Base-by-base conservation (phyloP, 108 stramenopile species). In the Pseudonitzschia pungens region DNA sequence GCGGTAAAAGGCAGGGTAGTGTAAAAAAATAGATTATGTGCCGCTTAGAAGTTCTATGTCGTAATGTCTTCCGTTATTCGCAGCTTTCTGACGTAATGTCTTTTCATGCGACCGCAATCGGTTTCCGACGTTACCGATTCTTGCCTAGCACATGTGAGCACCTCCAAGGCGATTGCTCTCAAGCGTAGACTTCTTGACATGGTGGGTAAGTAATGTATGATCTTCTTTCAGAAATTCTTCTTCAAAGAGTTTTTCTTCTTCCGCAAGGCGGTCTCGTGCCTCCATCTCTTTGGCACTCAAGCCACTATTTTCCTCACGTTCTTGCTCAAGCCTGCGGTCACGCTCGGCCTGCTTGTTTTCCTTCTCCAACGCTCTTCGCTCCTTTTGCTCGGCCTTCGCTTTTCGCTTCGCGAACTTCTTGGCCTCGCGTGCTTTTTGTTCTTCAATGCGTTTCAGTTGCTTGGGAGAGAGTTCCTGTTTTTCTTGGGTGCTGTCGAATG, bases 131-230 rank as follows among this genome's bases (percentile, higher is more conserved):
- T 51, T 51, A 10, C 16, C 10, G 7, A 51, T n/a, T 3, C 20
- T n/a, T 51, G 50, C 65, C 36, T 65, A 65, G 22, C 31, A 28
- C 65, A 65, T 65, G 65, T 65, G 65, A 18, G 14, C 42, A 2
- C 45, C 68, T 50, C 68, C 68, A 9, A 68, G 50, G 18, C 68
- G 68, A 28, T 68, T 68, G 50, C 68, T 68, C 14, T 68, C 68
- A 26, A 52, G 51, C 22, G 44, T 41, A 36, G 68, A 68, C 50
- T 68, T 68, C 27, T 68, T 68, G 68, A 32, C 31, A 27, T 68
- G 68, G 27, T 7, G 40, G 24, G 32, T 21, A n/a, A 5, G 21
- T 9, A 6, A 3, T 4, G 22, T 51, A 12, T 20, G 18, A 7
- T 52, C 50, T 52, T 51, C 68, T 18, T n/a, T 7, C 12, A 52